Conservation (phyloP, 139 green algal genomes). For the Eudorina sp. region DNA sequence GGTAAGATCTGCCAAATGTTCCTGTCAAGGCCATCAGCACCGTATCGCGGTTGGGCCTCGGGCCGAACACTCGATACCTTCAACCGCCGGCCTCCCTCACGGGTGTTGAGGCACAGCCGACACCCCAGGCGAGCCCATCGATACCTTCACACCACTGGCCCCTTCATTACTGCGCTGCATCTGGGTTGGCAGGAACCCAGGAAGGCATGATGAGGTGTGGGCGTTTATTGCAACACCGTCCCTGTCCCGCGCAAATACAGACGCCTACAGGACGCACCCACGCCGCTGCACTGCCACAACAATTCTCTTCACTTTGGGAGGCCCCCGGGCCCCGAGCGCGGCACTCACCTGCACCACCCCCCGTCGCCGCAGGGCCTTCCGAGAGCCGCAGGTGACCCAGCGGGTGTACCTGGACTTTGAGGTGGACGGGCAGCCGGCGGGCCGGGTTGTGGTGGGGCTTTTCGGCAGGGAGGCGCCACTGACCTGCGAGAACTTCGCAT, state of each 20-base stretch:
- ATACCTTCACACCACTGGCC: too few relatives aligned
- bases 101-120: not conserved
- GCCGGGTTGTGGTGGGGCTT: constrained; percentile 46
- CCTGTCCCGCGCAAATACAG: not conserved
- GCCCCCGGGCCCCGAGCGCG: too few relatives aligned
- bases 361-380: not conserved
- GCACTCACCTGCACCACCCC: too few relatives aligned
- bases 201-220: too few relatives aligned
- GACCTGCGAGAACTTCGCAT: constrained; percentile 46
- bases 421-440: constrained; percentile 10
- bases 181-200: too few relatives aligned
- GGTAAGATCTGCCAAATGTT: too few relatives aligned
- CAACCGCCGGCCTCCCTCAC: not conserved
- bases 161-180: too few relatives aligned
- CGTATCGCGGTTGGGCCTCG: too few relatives aligned
- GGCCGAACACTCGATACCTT: too few relatives aligned
- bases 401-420: constrained; percentile 44
- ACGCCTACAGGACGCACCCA: not conserved
- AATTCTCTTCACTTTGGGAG: not conserved
- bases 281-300: not conserved
- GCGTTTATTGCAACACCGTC: not conserved
- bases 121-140: not conserved
- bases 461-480: constrained; percentile 34
- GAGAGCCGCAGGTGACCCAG: constrained; percentile 27
- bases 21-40: too few relatives aligned